Conservation (phyloP, 192 early-diverging fungal genomes). For the Cladochytrium replicatum region DNA sequence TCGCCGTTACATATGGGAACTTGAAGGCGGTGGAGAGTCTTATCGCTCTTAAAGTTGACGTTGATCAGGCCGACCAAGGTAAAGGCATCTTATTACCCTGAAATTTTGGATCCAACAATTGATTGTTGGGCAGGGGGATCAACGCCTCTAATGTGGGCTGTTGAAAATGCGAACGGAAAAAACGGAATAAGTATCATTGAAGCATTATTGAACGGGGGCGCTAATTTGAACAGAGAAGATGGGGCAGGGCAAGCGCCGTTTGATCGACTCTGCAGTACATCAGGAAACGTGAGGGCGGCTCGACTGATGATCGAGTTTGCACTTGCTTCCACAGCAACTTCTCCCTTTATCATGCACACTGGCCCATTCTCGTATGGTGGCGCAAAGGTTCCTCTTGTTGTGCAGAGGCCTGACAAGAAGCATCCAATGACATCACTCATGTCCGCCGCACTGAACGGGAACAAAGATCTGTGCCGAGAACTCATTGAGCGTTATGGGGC, state of each 20-base stretch:
- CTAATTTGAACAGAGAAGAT: conserved; percentile 26
- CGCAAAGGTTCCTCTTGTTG: conserved; percentile 16
- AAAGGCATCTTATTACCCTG: too few relatives aligned
- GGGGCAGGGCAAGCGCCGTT: conserved; percentile 25
- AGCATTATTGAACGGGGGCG: conserved; percentile 18
- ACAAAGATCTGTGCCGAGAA: conserved; percentile 27
- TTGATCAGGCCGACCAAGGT: conserved; percentile 24
- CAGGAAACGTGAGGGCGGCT: conserved; percentile 24
- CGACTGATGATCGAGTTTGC: conserved; percentile 17
- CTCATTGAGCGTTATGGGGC: conserved; percentile 32
- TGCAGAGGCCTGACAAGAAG: conserved; percentile 24
- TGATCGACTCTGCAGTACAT: conserved; percentile 31
- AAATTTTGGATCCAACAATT: too few relatives aligned
- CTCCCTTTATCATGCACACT: too few relatives aligned
- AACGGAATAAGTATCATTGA: conserved; percentile 27
- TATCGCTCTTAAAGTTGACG: conserved; percentile 6
- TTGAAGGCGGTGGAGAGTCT: conserved; percentile 23
- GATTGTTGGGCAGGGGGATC: too few relatives aligned
- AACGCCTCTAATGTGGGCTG: conserved; percentile 42
- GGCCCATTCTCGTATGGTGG: too few relatives aligned
- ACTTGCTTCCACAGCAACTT: too few relatives aligned
- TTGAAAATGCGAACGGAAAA: conserved; percentile 29
- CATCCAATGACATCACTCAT: conserved; percentile 36
- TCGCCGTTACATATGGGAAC: conserved; percentile 29
- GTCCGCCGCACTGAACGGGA: conserved; percentile 40